Base-by-base conservation (phyloP, 2,329 filamentous ascomycete genomes). In the Zymoseptoria pseudotritici region DNA sequence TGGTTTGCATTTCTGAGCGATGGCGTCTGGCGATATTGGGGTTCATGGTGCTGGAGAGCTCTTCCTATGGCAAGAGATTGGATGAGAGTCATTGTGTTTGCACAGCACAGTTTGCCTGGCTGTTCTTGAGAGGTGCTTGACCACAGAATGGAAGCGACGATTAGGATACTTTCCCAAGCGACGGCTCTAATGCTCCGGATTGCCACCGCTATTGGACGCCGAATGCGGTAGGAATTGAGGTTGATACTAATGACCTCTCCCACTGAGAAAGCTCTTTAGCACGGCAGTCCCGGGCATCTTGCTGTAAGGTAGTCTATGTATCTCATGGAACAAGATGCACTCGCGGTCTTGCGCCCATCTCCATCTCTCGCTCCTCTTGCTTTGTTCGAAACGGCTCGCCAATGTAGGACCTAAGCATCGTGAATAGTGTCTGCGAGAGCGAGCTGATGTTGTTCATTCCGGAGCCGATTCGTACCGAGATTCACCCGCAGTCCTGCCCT, bases 1-100 rank as follows among this genome's bases (percentile, higher is more conserved):
- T 4, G 36, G 36, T 46, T n/a, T 46, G 36, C 36, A 17, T 46
- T 61, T 53, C 53, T 66, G 46, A 66, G 65, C 65, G 63, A 61
- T 46, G 66, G 66, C 59, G 66, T 66, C 61, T 63, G 66, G 66
- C 59, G 66, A 59, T 53, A 46, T 55, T 58, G 61, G 59, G 60
- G 59, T 57, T 58, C 6, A 17, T 46, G 13, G 2, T 17, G 36
- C 17, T 46, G 36, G 36, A 46, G 6, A 46, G 17, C 13, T 46
- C 17, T 46, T 46, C 13, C 13, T 46, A n/a, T 3, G 36, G 36
- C 2, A 46, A 46, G 36, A n/a, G 36, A 46, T 46, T 17, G 36
- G 36, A 17, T 4, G 13, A n/a, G 17, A 46, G 36, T 5, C 1
- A 17, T 46, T 5, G 11, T 46, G 36, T 46, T 46, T 46, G 36